These are phyloP conservation scores for Celoporthe dispersa DNA, from an alignment of 2,329 filamentous ascomycete species.

Conservation along the genomic window DNA sequence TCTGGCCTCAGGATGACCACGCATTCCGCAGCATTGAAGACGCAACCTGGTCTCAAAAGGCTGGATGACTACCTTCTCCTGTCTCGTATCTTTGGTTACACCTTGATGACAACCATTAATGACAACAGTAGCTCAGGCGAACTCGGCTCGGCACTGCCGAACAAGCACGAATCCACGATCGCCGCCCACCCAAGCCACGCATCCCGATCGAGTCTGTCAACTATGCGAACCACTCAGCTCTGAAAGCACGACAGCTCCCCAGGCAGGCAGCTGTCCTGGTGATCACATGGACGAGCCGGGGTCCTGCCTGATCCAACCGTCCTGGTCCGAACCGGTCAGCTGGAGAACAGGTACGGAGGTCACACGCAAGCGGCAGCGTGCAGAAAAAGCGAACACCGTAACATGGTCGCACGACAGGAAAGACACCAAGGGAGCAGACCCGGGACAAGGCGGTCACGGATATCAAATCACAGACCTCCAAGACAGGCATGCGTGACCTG, in stretches of 20 bases:
- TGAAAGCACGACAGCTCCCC: background rate
- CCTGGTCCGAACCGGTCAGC: background rate
- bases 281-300: background rate
- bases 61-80: background rate
- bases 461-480: background rate
- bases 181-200: background rate
- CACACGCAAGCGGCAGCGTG: background rate
- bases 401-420: background rate
- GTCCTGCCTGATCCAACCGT: background rate
- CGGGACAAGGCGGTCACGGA: background rate
- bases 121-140: background rate
- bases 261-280: background rate
- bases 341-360: background rate
- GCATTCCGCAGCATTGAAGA: background rate
- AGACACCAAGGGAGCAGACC: background rate
- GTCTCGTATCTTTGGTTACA: background rate
- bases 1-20: background rate
- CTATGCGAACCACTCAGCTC: background rate
- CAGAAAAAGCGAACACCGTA: background rate
- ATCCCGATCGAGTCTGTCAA: background rate
- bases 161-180: slow-evolving; percentile 1
- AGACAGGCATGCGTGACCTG: background rate
- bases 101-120: background rate
- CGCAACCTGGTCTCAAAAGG: background rate
- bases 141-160: background rate